Percentiles rank a stretch among this genome's conserved stretches.
Evolutionary conservation across 805 yeast genomes (phyloP).

Genomic region (Metschnikowia lunata): DNA sequence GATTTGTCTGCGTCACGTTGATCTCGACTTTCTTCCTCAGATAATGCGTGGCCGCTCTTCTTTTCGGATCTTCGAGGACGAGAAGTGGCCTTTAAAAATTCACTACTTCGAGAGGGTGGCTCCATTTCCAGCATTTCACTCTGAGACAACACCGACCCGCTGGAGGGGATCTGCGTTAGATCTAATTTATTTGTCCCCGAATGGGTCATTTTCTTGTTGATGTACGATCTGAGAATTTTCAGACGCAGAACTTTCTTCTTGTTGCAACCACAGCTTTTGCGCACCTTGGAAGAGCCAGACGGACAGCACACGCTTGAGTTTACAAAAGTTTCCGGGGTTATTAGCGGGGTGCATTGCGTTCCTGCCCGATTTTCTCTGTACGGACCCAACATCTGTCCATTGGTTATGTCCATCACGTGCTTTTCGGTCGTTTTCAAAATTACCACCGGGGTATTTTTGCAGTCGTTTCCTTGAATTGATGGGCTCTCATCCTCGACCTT

Average conservation of each 20-base stretch:
- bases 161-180: no score
- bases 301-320: conserved; percentile 33
- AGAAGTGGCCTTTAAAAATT: no score
- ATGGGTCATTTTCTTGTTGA: conserved; percentile 21
- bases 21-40: no score
- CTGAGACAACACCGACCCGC: not conserved
- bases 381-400: conserved; percentile 38
- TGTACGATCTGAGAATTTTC: conserved; percentile 31
- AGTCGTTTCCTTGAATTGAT: conserved; percentile 1
- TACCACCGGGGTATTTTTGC: conserved; percentile 23
- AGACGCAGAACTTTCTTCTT: conserved; percentile 30
- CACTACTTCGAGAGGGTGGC: not conserved
- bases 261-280: conserved; percentile 30
- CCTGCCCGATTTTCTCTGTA: conserved; percentile 20
- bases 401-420: conserved; percentile 35
- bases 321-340: conserved; percentile 28
- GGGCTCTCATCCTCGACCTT: conserved; percentile 19
- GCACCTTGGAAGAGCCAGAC: conserved; percentile 16
- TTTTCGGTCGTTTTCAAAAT: conserved; percentile 36
- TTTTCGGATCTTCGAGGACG: no score
- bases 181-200: not conserved
- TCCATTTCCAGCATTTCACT: not conserved
- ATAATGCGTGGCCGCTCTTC: no score
- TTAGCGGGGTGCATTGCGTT: conserved; percentile 2
- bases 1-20: no score